A percentile compares a stretch with the other conserved stretches of the same genome.
Evolutionary conservation across 1,284 basidiomycete genomes (phyloP).

Genomic region (Chalciporus piperatoides): DNA sequence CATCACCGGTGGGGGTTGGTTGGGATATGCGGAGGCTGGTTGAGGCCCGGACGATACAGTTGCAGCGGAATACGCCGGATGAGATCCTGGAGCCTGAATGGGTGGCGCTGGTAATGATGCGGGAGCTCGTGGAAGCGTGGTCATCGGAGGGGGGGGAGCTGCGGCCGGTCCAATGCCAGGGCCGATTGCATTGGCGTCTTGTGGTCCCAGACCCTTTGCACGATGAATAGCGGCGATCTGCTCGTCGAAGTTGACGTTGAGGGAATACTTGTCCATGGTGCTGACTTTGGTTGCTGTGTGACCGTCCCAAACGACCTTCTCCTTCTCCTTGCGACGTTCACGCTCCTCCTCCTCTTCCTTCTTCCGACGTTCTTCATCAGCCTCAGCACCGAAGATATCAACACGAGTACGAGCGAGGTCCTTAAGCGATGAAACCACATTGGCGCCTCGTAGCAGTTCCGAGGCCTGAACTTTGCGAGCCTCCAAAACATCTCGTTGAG

Average conservation of each 20-base stretch:
- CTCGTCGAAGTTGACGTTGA: constrained; percentile 89
- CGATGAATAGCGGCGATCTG: constrained; percentile 93
- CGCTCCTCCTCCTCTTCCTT: constrained; percentile 82
- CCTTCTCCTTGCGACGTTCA: constrained; percentile 74
- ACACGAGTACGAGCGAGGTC: constrained; percentile 89
- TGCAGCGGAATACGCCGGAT: constrained; percentile 61
- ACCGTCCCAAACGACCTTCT: constrained; percentile 95
- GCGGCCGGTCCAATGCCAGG: constrained; percentile 80
- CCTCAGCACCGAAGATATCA: constrained; percentile 91
- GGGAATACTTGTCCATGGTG: constrained; percentile 87
- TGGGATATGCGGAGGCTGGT: constrained; percentile 64
- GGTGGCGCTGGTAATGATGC: constrained; percentile 67
- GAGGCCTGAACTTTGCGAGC: constrained; percentile 87
- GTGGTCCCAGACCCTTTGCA: constrained; percentile 81
- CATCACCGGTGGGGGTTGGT: constrained; percentile 67
- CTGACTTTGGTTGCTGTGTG: constrained; percentile 88
- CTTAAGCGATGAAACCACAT: constrained; percentile 88
- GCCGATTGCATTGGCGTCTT: constrained; percentile 72
- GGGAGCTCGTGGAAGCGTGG: constrained; percentile 58
- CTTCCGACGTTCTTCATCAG: constrained; percentile 83
- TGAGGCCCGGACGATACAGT: constrained; percentile 79
- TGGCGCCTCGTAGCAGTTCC: constrained; percentile 84
- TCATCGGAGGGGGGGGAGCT: constrained; percentile 57
- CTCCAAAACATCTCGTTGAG: constrained; percentile 84
- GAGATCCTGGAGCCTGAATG: constrained; percentile 38